These are phyloP conservation scores for Pseudophaeomoniella oleicola DNA, from an alignment of 2,329 filamentous ascomycete species.

Conservation along the genomic window DNA sequence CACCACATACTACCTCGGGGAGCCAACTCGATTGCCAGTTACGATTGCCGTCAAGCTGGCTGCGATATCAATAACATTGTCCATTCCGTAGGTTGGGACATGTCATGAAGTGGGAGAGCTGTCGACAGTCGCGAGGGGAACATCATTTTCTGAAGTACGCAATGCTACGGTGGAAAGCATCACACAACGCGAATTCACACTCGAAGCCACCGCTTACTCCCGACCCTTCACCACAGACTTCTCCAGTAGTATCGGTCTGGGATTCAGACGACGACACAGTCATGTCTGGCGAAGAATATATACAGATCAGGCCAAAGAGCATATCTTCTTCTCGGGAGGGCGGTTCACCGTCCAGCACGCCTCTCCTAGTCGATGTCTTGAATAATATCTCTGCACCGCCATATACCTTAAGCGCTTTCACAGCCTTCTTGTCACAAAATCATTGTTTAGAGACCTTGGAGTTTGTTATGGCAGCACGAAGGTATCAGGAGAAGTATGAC, in stretches of 20 bases:
- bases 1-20: too few species aligned
- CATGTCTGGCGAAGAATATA: constrained; percentile 24
- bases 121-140: background rate
- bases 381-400: constrained; percentile 73
- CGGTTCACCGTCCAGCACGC: constrained; percentile 37
- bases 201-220: constrained; percentile 19
- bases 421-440: constrained; percentile 91
- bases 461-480: constrained; percentile 86
- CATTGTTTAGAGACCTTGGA: constrained; percentile 94
- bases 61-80: background rate
- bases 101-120: background rate
- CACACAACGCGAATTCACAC: constrained; percentile 15
- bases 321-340: constrained; percentile 23
- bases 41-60: too few species aligned
- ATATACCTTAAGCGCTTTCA: constrained; percentile 85
- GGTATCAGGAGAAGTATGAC: constrained; percentile 58
- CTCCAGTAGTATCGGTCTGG: constrained; percentile 25
- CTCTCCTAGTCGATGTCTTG: constrained; percentile 74
- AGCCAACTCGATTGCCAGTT: too few species aligned
- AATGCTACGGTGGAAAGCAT: constrained; percentile 13
- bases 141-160: constrained; percentile 4
- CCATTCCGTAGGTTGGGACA: background rate
- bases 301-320: constrained; percentile 27
- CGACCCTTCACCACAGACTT: constrained; percentile 29
- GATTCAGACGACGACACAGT: constrained; percentile 25